These are phyloP conservation scores for Penicillium taxi DNA, from an alignment of 495 filamentous ascomycete genomes.

Conservation along the genomic window DNA sequence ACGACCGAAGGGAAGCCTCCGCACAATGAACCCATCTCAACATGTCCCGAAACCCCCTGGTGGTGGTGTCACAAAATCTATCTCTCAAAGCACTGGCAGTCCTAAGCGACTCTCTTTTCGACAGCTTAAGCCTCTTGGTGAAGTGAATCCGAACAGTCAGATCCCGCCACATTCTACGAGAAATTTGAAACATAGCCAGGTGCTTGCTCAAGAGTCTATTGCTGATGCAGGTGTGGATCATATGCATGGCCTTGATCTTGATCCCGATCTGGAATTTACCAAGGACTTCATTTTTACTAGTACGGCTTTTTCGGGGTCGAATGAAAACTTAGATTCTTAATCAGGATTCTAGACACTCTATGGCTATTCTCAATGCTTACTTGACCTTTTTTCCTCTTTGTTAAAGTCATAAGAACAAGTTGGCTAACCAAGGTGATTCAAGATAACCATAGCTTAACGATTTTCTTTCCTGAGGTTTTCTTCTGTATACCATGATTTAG, in stretches of 20 bases:
- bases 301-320: slow-evolving; percentile 25
- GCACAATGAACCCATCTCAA: background rate
- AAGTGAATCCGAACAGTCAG: slow-evolving; percentile 25
- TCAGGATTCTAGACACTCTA: background rate
- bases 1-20: slow-evolving; percentile 19
- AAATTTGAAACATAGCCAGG: background rate
- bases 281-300: slow-evolving; percentile 31
- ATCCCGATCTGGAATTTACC: slow-evolving; percentile 36
- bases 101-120: background rate
- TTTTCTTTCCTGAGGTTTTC: no score
- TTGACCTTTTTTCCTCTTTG: no score
- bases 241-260: slow-evolving; percentile 25
- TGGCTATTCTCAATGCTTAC: no score
- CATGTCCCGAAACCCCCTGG: background rate
- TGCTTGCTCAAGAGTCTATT: background rate
- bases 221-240: slow-evolving; percentile 16
- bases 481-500: no score
- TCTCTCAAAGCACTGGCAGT: background rate
- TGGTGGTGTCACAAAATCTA: background rate
- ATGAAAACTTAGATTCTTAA: slow-evolving; percentile 10
- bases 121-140: slow-evolving; percentile 18
- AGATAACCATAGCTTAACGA: no score
- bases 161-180: slow-evolving; percentile 13
- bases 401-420: no score
- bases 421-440: no score